These are phyloP conservation scores for Arthrobotrys megalospora DNA, from an alignment of 2,329 filamentous ascomycete genomes.

Conservation along the genomic window DNA sequence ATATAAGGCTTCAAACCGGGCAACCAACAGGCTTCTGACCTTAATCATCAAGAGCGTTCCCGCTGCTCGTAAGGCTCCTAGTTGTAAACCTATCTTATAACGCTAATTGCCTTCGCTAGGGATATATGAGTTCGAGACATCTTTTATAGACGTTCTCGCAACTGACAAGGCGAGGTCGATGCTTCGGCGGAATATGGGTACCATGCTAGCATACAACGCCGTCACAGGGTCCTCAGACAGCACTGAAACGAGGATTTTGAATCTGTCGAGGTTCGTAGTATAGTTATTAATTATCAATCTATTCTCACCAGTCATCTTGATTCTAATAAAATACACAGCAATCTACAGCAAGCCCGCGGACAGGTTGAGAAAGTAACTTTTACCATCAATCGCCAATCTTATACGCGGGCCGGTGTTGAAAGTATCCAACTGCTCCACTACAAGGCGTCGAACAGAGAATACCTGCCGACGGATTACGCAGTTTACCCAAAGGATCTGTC, in stretches of 20 bases:
- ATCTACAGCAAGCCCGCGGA: background rate
- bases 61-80: constrained; percentile 2
- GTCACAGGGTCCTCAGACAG: background rate
- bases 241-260: constrained; percentile 4
- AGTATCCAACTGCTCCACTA: constrained; percentile 25
- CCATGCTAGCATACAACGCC: constrained; percentile 29
- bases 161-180: constrained; percentile 16
- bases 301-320: too few relatives aligned
- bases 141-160: constrained; percentile 26
- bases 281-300: background rate
- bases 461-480: background rate
- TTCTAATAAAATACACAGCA: too few relatives aligned
- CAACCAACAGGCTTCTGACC: background rate
- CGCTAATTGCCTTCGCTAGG: background rate
- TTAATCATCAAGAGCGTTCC: constrained; percentile 27
- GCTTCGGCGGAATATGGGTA: constrained; percentile 15
- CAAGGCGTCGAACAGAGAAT: background rate
- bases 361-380: constrained; percentile 26
- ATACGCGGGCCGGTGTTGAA: constrained; percentile 9
- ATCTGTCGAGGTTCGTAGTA: constrained; percentile 17
- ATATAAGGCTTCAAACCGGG: constrained; percentile 30
- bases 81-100: background rate
- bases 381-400: constrained; percentile 24
- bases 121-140: constrained; percentile 39
- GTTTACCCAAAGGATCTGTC: constrained; percentile 16